A percentile compares a stretch with the other conserved stretches of the same genome.
These are phyloP conservation scores for Phaeosphaeria sp. DNA, from an alignment of 2,329 filamentous ascomycete species.

Conservation along the genomic window DNA sequence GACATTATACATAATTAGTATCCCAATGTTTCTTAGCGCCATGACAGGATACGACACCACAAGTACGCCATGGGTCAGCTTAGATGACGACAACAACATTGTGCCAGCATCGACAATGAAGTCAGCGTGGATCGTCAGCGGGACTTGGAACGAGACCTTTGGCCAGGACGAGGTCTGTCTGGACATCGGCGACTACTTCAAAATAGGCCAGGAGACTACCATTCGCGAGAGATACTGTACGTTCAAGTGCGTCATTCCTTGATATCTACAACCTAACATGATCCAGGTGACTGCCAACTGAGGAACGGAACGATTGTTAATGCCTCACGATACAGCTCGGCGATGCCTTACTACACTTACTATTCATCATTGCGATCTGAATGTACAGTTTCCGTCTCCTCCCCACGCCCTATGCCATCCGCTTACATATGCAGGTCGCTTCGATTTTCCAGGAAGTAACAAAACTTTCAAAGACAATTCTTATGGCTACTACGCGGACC, in stretches of 20 bases:
- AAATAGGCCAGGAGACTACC: too few relatives aligned
- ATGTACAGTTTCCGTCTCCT: slow-evolving; percentile 6
- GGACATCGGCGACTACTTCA: not conserved
- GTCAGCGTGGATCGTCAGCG: slow-evolving; percentile 3
- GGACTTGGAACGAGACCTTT: slow-evolving; percentile 21
- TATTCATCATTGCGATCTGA: too few relatives aligned
- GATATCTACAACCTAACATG: not conserved
- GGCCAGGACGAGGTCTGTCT: slow-evolving; percentile 12
- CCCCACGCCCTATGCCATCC: not conserved
- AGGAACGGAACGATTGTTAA: slow-evolving; percentile 26
- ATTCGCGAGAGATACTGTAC: not conserved
- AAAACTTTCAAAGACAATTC: not conserved
- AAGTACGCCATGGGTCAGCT: slow-evolving; percentile 32
- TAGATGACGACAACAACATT: slow-evolving; percentile 34
- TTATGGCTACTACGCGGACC: not conserved
- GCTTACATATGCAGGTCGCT: slow-evolving; percentile 4
- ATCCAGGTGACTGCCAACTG: slow-evolving; percentile 28
- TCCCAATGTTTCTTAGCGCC: slow-evolving; percentile 43
- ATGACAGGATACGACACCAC: slow-evolving; percentile 49
- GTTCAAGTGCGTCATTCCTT: not conserved
- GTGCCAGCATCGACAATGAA: slow-evolving; percentile 28
- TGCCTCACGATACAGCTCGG: not conserved
- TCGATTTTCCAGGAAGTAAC: slow-evolving; percentile 9
- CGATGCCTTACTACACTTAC: too few relatives aligned
- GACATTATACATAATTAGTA: slow-evolving; percentile 35